Percentiles rank a stretch among this genome's conserved stretches.
These are phyloP conservation scores for Penicillium frequentans DNA, from an alignment of 2,329 filamentous ascomycete species.

Conservation along the genomic window DNA sequence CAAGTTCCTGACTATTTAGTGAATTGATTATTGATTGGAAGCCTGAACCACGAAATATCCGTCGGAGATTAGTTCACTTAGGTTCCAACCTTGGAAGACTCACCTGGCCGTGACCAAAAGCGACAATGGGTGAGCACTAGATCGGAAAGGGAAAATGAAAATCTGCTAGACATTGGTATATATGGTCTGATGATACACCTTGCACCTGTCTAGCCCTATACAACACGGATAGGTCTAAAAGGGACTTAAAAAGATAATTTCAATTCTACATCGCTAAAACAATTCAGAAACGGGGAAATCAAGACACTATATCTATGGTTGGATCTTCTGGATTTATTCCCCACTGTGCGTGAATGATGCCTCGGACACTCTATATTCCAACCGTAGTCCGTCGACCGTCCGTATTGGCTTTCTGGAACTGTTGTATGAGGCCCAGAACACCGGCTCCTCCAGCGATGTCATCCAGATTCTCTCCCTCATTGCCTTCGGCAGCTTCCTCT, in stretches of 20 bases:
- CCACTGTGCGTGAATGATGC: not conserved
- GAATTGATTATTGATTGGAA: not conserved
- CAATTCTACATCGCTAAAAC: not conserved
- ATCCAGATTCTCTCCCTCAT: constrained; percentile 51
- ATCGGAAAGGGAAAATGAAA: too few relatives aligned
- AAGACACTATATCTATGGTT: not conserved
- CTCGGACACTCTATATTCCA: constrained; percentile 28
- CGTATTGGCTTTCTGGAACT: constrained; percentile 61
- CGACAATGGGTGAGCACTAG: too few relatives aligned
- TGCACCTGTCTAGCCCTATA: not conserved
- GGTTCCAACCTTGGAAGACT: not conserved
- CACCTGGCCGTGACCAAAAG: too few relatives aligned
- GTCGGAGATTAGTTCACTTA: not conserved
- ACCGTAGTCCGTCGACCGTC: constrained; percentile 39
- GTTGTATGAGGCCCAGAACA: constrained; percentile 65
- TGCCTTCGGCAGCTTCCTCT: constrained; percentile 44
- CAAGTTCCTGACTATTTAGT: not conserved
- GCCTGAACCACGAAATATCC: not conserved
- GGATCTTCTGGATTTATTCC: not conserved
- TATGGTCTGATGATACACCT: too few relatives aligned
- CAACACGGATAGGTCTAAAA: not conserved
- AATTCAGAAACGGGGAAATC: not conserved
- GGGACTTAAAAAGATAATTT: not conserved
- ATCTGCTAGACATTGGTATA: too few relatives aligned
- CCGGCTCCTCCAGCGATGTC: constrained; percentile 52